Percentiles rank a stretch among this genome's conserved stretches.
phyloP scores from a whole-genome alignment of 768 basidiomycete genomes.

The Coprinopsis marcescibilis region DNA sequence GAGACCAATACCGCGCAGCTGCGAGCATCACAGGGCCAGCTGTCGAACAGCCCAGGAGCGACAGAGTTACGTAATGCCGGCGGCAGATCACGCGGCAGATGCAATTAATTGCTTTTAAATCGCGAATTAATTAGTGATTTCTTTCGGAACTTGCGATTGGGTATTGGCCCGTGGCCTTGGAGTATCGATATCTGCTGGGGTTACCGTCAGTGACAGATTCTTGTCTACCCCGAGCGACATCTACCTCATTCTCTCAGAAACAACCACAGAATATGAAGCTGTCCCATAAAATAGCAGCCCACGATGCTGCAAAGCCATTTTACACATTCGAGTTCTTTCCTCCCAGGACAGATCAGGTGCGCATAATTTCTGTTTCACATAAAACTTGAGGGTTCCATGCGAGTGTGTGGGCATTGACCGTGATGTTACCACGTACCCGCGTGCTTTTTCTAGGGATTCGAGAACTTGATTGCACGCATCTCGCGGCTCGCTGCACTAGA shows the following conservation, averaged over 20 bases:
- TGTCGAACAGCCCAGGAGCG: neutral
- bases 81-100: conserved; percentile 5
- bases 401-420: too few relatives aligned
- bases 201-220: too few relatives aligned
- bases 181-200: too few relatives aligned
- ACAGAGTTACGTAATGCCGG: conserved; percentile 5
- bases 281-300: conserved; percentile 54
- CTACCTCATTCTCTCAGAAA: neutral
- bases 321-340: conserved; percentile 98
- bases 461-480: conserved; percentile 86
- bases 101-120: neutral
- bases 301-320: conserved; percentile 52
- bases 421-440: too few relatives aligned
- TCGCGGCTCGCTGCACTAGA: conserved; percentile 69
- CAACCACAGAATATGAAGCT: conserved; percentile 53
- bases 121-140: neutral
- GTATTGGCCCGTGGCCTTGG: too few relatives aligned
- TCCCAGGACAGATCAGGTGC: conserved; percentile 84
- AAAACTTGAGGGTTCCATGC: too few relatives aligned
- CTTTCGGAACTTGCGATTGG: conserved; percentile 1
- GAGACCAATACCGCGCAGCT: too few relatives aligned
- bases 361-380: neutral
- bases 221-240: too few relatives aligned
- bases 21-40: too few relatives aligned
- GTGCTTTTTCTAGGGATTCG: conserved; percentile 60